phyloP scores from a whole-genome alignment of 139 green algal species.

The Ettlia oleoabundans region DNA sequence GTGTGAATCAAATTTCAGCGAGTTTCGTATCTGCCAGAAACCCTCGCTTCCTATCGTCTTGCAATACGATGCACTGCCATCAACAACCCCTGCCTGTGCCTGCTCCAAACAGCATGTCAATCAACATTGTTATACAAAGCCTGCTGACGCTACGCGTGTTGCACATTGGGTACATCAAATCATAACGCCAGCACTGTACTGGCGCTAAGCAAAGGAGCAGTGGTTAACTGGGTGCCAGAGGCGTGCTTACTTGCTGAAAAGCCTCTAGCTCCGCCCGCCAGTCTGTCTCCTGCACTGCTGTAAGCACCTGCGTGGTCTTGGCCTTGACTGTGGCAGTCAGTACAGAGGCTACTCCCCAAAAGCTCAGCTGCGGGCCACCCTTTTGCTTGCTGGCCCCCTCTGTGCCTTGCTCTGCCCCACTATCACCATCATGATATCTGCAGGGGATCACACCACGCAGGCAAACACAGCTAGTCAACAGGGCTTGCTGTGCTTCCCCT shows the following conservation, averaged over 20 bases:
- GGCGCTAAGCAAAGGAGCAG: too few species aligned
- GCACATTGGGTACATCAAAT: too few species aligned
- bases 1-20: background rate
- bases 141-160: too few species aligned
- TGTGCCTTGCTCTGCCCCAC: background rate
- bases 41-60: background rate
- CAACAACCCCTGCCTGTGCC: too few species aligned
- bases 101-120: too few species aligned
- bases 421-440: background rate
- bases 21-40: background rate
- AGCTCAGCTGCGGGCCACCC: background rate
- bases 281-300: conserved; percentile 72
- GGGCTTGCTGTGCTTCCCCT: too few species aligned
- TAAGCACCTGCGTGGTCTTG: conserved; percentile 66
- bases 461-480: too few species aligned
- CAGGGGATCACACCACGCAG: background rate
- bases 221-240: too few species aligned
- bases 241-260: conserved; percentile 60
- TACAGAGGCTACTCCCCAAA: conserved; percentile 72
- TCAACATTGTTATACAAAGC: too few species aligned
- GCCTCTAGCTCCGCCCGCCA: conserved; percentile 74
- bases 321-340: conserved; percentile 69
- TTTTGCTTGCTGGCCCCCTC: background rate
- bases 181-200: too few species aligned
- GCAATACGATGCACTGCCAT: too few species aligned